Percentiles rank a stretch among this genome's conserved stretches.
Conservation (phyloP, 495 filamentous ascomycete genomes). For the Penicillium dipodomyicola region DNA sequence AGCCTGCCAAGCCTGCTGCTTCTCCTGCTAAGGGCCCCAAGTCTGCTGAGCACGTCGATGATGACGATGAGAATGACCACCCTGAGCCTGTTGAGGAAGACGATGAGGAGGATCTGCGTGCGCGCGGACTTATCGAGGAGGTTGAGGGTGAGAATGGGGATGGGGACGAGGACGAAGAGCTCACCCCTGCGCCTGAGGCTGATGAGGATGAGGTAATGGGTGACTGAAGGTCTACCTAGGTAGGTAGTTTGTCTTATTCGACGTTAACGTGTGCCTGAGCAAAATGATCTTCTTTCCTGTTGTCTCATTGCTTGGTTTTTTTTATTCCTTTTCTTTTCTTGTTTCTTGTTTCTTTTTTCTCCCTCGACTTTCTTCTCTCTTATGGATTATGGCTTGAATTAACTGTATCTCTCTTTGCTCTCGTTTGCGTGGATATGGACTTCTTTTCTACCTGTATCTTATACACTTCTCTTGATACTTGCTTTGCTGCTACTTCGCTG, state of each 20-base stretch:
- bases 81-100: constrained; percentile 52
- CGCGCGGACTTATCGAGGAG: constrained; percentile 58
- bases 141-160: constrained; percentile 50
- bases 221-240: too few species aligned
- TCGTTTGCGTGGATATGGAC: constrained; percentile 17
- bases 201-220: constrained; percentile 70
- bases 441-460: constrained; percentile 17
- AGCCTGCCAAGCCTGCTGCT: constrained; percentile 33
- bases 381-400: constrained; percentile 16
- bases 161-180: constrained; percentile 43
- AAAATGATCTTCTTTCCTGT: background rate
- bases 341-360: constrained; percentile 15
- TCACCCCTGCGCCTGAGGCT: constrained; percentile 44
- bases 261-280: constrained; percentile 6
- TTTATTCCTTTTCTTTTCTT: constrained; percentile 11
- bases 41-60: constrained; percentile 46
- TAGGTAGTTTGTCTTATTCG: background rate
- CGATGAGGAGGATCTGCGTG: constrained; percentile 60
- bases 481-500: background rate
- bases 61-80: constrained; percentile 51
- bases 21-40: constrained; percentile 34
- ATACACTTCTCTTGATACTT: constrained; percentile 10
- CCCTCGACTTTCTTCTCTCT: constrained; percentile 6
- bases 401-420: constrained; percentile 14
- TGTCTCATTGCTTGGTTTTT: constrained; percentile 6